These are phyloP conservation scores for Pyrenophora tritici-repentis DNA, from an alignment of 2,329 filamentous ascomycete species.

Conservation along the genomic window DNA sequence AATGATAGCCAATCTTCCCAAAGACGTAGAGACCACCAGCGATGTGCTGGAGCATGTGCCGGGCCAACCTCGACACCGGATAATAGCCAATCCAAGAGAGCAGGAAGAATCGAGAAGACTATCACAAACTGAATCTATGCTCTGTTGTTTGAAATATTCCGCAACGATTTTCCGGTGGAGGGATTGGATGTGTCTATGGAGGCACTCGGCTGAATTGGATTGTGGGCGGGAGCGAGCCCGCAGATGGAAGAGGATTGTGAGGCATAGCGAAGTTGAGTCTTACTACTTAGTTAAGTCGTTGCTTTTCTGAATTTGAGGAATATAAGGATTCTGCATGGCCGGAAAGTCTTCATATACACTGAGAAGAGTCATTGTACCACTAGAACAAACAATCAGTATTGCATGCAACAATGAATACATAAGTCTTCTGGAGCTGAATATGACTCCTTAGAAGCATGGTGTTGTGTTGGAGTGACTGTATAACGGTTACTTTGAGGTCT, in stretches of 20 bases:
- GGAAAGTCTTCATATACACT: background rate
- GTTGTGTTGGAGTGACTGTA: background rate
- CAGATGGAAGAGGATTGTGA: too few relatives aligned
- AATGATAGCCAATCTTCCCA: background rate
- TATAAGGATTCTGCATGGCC: rapidly evolving
- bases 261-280: background rate
- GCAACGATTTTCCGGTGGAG: too few relatives aligned
- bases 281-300: background rate
- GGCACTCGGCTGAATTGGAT: too few relatives aligned
- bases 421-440: background rate
- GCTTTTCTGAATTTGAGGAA: background rate
- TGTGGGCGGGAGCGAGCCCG: too few relatives aligned
- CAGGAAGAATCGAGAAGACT: too few relatives aligned
- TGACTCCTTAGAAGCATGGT: background rate
- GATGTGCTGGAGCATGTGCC: too few relatives aligned
- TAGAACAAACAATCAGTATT: background rate
- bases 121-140: too few relatives aligned
- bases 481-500: background rate
- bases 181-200: too few relatives aligned
- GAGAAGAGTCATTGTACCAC: slow-evolving; percentile 1
- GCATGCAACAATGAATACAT: background rate
- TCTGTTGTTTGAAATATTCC: too few relatives aligned
- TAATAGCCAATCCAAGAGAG: too few relatives aligned
- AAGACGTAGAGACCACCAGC: too few relatives aligned
- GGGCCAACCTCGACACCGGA: too few relatives aligned